Evolutionary conservation across 116 monocot species (phyloP).

Genomic region (Trichopus zeylanicus): DNA sequence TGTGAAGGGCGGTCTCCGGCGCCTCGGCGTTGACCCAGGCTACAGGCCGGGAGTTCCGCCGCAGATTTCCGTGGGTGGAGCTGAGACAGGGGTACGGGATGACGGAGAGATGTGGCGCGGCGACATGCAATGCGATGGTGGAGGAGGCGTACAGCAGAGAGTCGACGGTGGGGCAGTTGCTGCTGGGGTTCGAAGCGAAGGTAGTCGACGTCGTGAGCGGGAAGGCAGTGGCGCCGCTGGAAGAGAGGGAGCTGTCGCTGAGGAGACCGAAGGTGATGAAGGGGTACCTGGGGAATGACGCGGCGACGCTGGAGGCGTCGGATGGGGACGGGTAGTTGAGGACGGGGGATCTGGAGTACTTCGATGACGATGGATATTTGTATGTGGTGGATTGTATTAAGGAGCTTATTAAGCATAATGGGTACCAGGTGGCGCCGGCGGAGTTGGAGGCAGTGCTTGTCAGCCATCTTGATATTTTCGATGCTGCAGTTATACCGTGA

Average conservation of each 20-base stretch:
- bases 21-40: conserved; percentile 76
- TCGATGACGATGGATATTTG: conserved; percentile 24
- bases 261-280: conserved; percentile 17
- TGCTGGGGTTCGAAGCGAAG: conserved; percentile 18
- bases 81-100: conserved; percentile 29
- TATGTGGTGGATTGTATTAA: conserved; percentile 26
- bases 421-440: conserved; percentile 27
- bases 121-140: conserved; percentile 4
- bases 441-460: conserved; percentile 33
- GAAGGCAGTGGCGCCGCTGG: conserved; percentile 2
- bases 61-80: conserved; percentile 20
- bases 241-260: conserved; percentile 28
- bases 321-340: conserved; percentile 16
- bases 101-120: conserved; percentile 21
- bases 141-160: conserved; percentile 8
- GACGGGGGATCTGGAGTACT: conserved; percentile 28
- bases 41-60: conserved; percentile 6
- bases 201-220: conserved; percentile 15
- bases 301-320: conserved; percentile 9
- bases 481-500: conserved; percentile 37
- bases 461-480: conserved; percentile 28
- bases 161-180: conserved; percentile 14
- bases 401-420: conserved; percentile 31
- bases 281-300: conserved; percentile 6
- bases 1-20: conserved; percentile 55